Percentiles rank a stretch among this genome's conserved stretches.
phyloP scores from a whole-genome alignment of 2,329 filamentous ascomycete species.

The Gaeumannomyces sp. region DNA sequence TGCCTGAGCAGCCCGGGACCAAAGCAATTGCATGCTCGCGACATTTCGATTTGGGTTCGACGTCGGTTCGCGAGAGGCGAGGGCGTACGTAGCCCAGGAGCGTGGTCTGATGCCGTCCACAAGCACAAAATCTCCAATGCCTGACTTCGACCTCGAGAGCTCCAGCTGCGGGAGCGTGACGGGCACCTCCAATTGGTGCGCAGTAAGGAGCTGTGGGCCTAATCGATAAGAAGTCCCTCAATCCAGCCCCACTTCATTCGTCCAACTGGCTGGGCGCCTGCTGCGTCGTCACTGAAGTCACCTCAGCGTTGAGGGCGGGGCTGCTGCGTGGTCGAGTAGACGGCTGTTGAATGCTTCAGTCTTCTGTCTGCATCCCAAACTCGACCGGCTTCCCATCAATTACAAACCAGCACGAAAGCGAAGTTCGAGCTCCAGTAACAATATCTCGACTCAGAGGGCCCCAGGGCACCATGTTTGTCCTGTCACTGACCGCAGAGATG shows the following conservation, averaged over 20 bases:
- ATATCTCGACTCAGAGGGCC: neutral
- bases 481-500: constrained; percentile 62
- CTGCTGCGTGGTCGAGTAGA: neutral
- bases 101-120: constrained; percentile 4
- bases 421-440: neutral
- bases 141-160: neutral
- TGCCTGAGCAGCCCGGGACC: constrained; percentile 60
- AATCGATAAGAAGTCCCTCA: neutral
- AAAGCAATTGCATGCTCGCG: constrained; percentile 58
- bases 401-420: neutral
- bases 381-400: neutral
- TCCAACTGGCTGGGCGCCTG: neutral
- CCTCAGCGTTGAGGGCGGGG: neutral
- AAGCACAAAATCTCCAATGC: neutral
- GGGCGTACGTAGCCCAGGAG: neutral
- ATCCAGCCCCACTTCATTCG: neutral
- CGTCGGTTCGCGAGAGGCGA: neutral
- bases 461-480: constrained; percentile 50
- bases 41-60: constrained; percentile 24
- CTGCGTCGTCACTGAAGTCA: neutral
- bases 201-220: neutral
- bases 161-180: neutral
- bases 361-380: neutral
- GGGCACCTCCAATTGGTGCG: neutral
- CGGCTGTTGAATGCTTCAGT: neutral